Evolutionary conservation across 2,329 filamentous ascomycete genomes (phyloP).

Genomic region (Pezicula rhizophila): DNA sequence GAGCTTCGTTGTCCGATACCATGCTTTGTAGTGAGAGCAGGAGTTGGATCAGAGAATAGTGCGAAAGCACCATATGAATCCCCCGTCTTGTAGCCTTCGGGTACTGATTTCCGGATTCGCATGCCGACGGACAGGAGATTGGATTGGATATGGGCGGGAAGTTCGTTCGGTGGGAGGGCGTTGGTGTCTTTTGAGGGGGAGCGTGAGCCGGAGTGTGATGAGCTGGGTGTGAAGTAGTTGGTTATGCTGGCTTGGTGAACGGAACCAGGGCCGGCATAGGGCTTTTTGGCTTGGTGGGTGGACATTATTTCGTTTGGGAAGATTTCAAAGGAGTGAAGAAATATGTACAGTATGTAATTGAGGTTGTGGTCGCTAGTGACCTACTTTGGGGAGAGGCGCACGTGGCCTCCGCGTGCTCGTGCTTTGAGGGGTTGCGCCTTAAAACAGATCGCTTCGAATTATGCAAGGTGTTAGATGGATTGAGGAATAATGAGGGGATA

Average conservation of each 20-base stretch:
- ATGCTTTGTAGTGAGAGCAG: slow-evolving; percentile 7
- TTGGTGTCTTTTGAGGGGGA: slow-evolving; percentile 2
- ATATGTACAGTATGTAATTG: too few species aligned
- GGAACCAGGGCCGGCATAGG: slow-evolving; percentile 47
- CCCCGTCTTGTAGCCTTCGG: slow-evolving; percentile 87
- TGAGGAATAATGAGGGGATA: too few species aligned
- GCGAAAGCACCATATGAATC: slow-evolving; percentile 41
- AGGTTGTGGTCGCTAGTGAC: too few species aligned
- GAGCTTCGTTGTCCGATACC: slow-evolving; percentile 16
- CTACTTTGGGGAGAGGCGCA: too few species aligned
- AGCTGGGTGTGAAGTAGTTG: slow-evolving; percentile 46
- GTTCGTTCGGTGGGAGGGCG: slow-evolving; percentile 37
- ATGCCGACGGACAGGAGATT: slow-evolving; percentile 89
- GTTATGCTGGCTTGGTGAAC: slow-evolving; percentile 46
- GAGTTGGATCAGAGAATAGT: slow-evolving; percentile 39
- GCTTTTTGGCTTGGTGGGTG: slow-evolving; percentile 43
- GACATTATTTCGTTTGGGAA: neutral
- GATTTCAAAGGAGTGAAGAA: too few species aligned
- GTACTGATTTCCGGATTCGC: slow-evolving; percentile 87
- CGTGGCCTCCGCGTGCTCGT: too few species aligned
- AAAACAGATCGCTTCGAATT: too few species aligned
- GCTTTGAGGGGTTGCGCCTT: too few species aligned
- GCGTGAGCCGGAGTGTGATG: slow-evolving; percentile 34
- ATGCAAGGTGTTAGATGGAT: too few species aligned
- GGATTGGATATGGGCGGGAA: slow-evolving; percentile 66